A percentile compares a stretch with the other conserved stretches of the same genome.
phyloP scores from a whole-genome alignment of 192 early-diverging fungal species.

The Irineochytrium annulatum region DNA sequence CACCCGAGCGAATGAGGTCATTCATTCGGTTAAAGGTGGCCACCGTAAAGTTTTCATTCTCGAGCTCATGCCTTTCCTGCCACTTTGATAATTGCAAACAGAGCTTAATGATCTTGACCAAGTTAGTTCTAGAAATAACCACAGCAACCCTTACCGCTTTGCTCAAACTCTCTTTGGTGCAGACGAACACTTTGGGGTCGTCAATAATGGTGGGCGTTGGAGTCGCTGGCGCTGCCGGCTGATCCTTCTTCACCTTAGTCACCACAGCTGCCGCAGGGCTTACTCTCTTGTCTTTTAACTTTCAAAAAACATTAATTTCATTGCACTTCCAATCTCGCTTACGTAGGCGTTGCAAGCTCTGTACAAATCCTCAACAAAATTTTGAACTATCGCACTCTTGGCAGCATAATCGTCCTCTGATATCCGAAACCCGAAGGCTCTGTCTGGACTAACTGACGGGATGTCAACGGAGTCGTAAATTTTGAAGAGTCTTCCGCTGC shows the following conservation, averaged over 20 bases:
- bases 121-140: neutral
- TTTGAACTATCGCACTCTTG: slow-evolving; percentile 40
- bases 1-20: slow-evolving; percentile 40
- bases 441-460: slow-evolving; percentile 27
- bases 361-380: slow-evolving; percentile 44
- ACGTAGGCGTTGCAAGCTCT: slow-evolving; percentile 34
- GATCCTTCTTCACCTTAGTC: slow-evolving; percentile 1
- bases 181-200: slow-evolving; percentile 38
- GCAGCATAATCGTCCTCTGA: slow-evolving; percentile 44
- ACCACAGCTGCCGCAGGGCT: neutral
- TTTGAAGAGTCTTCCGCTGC: slow-evolving; percentile 48
- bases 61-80: slow-evolving; percentile 35
- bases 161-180: slow-evolving; percentile 40
- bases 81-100: slow-evolving; percentile 28
- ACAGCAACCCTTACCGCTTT: slow-evolving; percentile 25
- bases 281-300: slow-evolving; percentile 23
- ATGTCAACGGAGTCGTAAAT: slow-evolving; percentile 37
- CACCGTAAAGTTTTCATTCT: slow-evolving; percentile 43
- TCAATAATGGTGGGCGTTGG: slow-evolving; percentile 6
- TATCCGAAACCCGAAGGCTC: slow-evolving; percentile 36
- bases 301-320: slow-evolving; percentile 4
- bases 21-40: slow-evolving; percentile 30
- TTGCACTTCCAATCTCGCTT: slow-evolving; percentile 6
- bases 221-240: slow-evolving; percentile 5
- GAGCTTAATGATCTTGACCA: neutral